Percentiles rank a stretch among this genome's conserved stretches.
These are phyloP conservation scores for Ascochyta koolunga DNA, from an alignment of 2,329 filamentous ascomycete genomes.

Conservation along the genomic window DNA sequence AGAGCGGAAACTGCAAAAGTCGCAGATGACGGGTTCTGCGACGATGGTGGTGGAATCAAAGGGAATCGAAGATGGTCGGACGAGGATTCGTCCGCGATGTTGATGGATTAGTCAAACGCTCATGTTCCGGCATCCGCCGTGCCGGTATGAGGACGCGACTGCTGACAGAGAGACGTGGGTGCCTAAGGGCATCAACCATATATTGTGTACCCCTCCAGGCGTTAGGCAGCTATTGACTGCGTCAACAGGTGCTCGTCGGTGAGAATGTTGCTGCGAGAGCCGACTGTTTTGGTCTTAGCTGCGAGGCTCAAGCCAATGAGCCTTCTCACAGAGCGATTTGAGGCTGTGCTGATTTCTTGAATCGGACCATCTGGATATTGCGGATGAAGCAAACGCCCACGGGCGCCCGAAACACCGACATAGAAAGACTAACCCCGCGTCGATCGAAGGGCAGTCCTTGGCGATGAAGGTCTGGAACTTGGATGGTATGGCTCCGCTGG, in stretches of 20 bases:
- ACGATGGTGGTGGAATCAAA: conserved; percentile 11
- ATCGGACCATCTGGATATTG: conserved; percentile 14
- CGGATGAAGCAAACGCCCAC: background rate
- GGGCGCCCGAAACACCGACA: conserved; percentile 1
- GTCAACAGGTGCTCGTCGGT: conserved; percentile 2
- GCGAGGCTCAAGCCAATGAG: conserved; percentile 7
- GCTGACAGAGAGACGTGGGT: conserved; percentile 10
- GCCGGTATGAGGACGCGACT: background rate
- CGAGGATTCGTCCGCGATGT: conserved; percentile 8
- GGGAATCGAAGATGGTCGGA: conserved; percentile 14
- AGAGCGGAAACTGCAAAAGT: background rate
- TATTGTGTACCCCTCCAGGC: background rate
- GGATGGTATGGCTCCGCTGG: background rate
- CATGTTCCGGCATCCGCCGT: background rate
- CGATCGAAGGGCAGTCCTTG: background rate
- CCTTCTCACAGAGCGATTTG: background rate
- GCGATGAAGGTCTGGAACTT: background rate
- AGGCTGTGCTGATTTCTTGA: conserved; percentile 12
- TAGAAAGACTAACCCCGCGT: conserved; percentile 7
- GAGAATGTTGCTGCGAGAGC: conserved; percentile 4
- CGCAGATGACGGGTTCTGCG: conserved; percentile 1
- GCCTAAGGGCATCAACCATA: conserved; percentile 8
- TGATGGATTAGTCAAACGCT: conserved; percentile 9
- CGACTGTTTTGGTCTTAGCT: conserved; percentile 6
- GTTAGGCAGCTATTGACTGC: conserved; percentile 7